These are phyloP conservation scores for Endogone sp. DNA, from an alignment of 192 early-diverging fungal species.

Conservation along the genomic window DNA sequence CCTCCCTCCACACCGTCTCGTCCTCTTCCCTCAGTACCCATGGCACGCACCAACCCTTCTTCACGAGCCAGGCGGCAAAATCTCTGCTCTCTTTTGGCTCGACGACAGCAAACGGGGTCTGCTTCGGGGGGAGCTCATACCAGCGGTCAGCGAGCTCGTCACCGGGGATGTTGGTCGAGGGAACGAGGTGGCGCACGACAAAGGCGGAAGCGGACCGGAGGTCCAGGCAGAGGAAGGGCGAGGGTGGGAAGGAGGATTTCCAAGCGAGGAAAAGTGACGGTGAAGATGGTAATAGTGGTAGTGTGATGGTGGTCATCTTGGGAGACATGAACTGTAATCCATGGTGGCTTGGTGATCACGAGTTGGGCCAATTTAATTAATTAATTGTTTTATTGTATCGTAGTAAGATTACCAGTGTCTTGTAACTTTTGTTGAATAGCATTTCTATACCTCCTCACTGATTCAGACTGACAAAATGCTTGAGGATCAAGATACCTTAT, in stretches of 20 bases:
- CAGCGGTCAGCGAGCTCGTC: conserved; percentile 14
- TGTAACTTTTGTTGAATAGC: too few species aligned
- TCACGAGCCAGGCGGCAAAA: conserved; percentile 13
- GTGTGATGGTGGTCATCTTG: too few species aligned
- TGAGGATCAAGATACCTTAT: too few species aligned
- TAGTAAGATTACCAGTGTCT: too few species aligned
- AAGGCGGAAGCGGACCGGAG: conserved; percentile 17
- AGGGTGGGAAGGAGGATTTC: conserved; percentile 6
- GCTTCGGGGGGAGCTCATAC: conserved; percentile 35
- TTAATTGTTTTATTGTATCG: too few species aligned
- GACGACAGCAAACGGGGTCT: conserved; percentile 32
- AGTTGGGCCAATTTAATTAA: too few species aligned
- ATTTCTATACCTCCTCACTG: too few species aligned
- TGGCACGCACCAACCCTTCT: conserved; percentile 27
- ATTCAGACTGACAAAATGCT: too few species aligned
- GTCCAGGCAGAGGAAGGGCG: conserved; percentile 25
- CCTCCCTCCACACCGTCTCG: conserved; percentile 12
- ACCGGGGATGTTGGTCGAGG: conserved; percentile 36
- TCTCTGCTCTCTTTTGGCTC: conserved; percentile 11
- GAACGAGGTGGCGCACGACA: conserved; percentile 11
- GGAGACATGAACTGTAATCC: too few species aligned
- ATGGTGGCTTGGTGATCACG: too few species aligned
- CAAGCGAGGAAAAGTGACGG: conserved; percentile 1
- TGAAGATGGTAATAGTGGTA: too few species aligned
- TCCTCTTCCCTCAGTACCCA: conserved; percentile 24